phyloP scores from a whole-genome alignment of 2,329 filamentous ascomycete genomes.

The Aspergillus brunneoviolaceus region DNA sequence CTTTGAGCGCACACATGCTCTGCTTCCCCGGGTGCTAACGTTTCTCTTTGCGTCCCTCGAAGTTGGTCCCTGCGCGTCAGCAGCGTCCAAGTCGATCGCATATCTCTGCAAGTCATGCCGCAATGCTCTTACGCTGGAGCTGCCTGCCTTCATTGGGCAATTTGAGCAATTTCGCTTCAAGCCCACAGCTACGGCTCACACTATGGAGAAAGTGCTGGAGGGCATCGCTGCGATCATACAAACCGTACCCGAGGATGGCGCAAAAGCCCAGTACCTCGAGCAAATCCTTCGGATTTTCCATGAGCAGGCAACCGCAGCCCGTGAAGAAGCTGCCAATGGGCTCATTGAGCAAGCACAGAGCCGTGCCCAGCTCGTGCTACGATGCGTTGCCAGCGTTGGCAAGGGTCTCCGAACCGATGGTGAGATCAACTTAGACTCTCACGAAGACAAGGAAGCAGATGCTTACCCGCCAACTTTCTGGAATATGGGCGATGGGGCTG shows the following conservation, averaged over 20 bases:
- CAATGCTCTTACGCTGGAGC: constrained; percentile 39
- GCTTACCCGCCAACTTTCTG: constrained; percentile 39
- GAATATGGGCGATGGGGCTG: constrained; percentile 33
- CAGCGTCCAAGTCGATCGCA: constrained; percentile 46
- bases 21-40: constrained; percentile 43
- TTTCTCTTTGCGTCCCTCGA: constrained; percentile 48
- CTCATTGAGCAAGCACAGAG: constrained; percentile 35
- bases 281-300: constrained; percentile 40
- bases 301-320: constrained; percentile 34
- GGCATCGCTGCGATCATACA: constrained; percentile 48
- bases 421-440: constrained; percentile 38
- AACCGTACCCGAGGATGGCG: constrained; percentile 38
- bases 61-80: constrained; percentile 40
- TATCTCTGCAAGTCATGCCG: constrained; percentile 47
- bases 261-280: constrained; percentile 41
- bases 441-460: constrained; percentile 22
- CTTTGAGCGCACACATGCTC: constrained; percentile 43
- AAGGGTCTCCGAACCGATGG: constrained; percentile 40
- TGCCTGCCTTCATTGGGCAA: constrained; percentile 45
- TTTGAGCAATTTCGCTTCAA: constrained; percentile 41
- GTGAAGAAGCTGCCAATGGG: constrained; percentile 31
- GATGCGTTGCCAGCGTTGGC: constrained; percentile 44
- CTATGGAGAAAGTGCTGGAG: constrained; percentile 45
- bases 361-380: constrained; percentile 37
- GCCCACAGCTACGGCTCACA: constrained; percentile 36